Evolutionary conservation across 2,329 filamentous ascomycete species (phyloP).

Genomic region (Teratosphaeriaceae sp.): DNA sequence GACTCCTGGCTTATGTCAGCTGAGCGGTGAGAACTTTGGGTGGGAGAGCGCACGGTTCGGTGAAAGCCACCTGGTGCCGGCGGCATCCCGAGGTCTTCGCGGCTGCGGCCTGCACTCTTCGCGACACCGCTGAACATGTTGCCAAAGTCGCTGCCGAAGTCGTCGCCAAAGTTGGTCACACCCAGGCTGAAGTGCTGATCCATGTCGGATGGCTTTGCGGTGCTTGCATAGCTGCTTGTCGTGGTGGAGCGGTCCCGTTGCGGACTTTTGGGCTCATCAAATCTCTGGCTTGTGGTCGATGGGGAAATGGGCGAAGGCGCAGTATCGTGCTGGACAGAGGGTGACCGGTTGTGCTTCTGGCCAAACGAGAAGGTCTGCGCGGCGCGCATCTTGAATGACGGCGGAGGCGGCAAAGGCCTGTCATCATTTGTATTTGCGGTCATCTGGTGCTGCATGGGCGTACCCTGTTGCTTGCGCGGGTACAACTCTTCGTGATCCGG

Average conservation of each 20-base stretch:
- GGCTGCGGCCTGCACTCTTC: slow-evolving; percentile 10
- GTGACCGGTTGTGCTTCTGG: slow-evolving; percentile 20
- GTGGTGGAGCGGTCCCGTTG: slow-evolving; percentile 37
- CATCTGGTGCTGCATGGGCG: slow-evolving; percentile 30
- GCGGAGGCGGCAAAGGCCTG: slow-evolving; percentile 25
- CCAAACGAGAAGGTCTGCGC: slow-evolving; percentile 50
- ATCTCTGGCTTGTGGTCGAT: slow-evolving; percentile 2
- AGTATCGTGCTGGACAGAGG: slow-evolving; percentile 11
- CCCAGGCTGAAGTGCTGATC: slow-evolving; percentile 25
- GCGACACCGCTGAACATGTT: slow-evolving; percentile 30
- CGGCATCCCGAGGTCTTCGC: slow-evolving; percentile 16
- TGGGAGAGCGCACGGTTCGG: slow-evolving; percentile 16
- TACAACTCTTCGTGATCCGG: slow-evolving; percentile 30
- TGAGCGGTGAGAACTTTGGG: not conserved
- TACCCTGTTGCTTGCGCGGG: slow-evolving; percentile 29
- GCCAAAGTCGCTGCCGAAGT: slow-evolving; percentile 21
- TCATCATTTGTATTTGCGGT: slow-evolving; percentile 34
- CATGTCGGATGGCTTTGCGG: slow-evolving; percentile 26
- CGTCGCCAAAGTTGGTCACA: slow-evolving; percentile 24
- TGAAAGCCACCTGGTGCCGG: slow-evolving; percentile 10
- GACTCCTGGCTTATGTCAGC: slow-evolving; percentile 22
- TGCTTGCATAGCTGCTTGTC: slow-evolving; percentile 34
- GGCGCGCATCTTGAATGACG: slow-evolving; percentile 34
- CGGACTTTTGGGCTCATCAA: slow-evolving; percentile 12
- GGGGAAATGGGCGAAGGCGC: slow-evolving; percentile 16